Base-by-base conservation (phyloP, 345 rosid genomes). In the Sisymbrium irio region DNA sequence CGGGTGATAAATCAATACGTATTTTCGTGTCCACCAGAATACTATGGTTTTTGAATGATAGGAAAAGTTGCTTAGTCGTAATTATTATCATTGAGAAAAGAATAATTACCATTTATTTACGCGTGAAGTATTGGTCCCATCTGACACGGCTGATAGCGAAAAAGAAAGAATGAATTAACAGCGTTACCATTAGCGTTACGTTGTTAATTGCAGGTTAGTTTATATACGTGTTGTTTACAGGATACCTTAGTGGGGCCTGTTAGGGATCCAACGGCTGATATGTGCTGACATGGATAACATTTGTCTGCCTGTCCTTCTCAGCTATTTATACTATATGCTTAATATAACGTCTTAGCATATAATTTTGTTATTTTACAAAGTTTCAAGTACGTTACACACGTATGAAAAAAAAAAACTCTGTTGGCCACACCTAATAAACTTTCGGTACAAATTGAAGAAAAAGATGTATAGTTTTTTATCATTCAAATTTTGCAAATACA, bases 81-180 rank as follows among this genome's bases (percentile, higher is more conserved):
- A 49, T 56, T 42, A 69, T 57, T 53, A 27, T 17, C 40, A 7
- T 41, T 40, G 14, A 57, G 46, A 13, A 27, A 69, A 41, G 33
- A 15, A 47, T 20, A 25, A 67, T 33, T 36, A 59, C 18, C 30
- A 13, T 17, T 28, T 22, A 51, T 60, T 11, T 37, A 64, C 75
- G 79, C 87, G 80, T 81, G 79, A 76, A 40, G 15, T 7, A 45
- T 44, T 50, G 79, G 81, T 30, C 40, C 82, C 69, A 35, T 32
- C 41, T 40, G 13, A 30, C 54, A 41, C 69, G 41, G 22, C 62
- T 45, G 4, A 22, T 20, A 9, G 27, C 27, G 1, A 33, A 27
- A 47, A 17, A 14, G n/a, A 13, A 32, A 56, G 40, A 42, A 3
- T 13, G 20, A 17, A 20, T 32, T 49, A 44, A 64, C 77, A 49